Evolutionary conservation across 192 early-diverging fungal species (phyloP), one percentile per base, ranked within the genome.

Genomic region (Linnemannia hyalina): DNA sequence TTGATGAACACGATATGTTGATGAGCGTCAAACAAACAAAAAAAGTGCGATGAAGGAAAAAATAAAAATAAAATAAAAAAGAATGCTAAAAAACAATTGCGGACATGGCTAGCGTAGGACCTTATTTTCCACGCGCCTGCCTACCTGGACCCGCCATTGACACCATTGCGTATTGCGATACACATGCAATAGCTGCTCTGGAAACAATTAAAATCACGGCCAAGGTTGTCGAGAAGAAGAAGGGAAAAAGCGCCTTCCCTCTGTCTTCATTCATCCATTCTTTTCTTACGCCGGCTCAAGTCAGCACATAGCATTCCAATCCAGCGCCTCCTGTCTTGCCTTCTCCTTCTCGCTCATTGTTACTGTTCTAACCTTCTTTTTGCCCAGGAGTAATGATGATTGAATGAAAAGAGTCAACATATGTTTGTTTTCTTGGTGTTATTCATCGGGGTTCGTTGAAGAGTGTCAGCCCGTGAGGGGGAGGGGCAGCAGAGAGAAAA

Each of bases 121-220:
- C 60, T 65, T 65, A 65, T 65, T 26, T 65, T 65, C 60, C 60
- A 65, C 29, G 60, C 60, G 60, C 29, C 60, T 26, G 60, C 54
- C 54, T 22, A 3, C 54, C 54, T 40, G 11, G 49, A 65, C 60
- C 29, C 26, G 29, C 26, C 55, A 3, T 65, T 10, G 3, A 5
- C 29, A 35, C 13, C 3, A 13, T 32, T 32, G 49, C 49, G 22
- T 52, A 52, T 57, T 57, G 22, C 2, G 55, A 18, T 65, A 32
- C n/a, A 65, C 26, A 46, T 65, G 60, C 60, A 65, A 60, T 1
- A 46, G 3, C 13, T 9, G 44, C 44, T 46, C 26, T 60, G 57
- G 57, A 29, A 60, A 26, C 57, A 60, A n/a, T 60, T 60, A 60
- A n/a, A n/a, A 10, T 60, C 54, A 55, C 18, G 54, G 54, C 0